These are phyloP conservation scores for Colletotrichum australisinense DNA, from an alignment of 2,329 filamentous ascomycete genomes.

Conservation along the genomic window DNA sequence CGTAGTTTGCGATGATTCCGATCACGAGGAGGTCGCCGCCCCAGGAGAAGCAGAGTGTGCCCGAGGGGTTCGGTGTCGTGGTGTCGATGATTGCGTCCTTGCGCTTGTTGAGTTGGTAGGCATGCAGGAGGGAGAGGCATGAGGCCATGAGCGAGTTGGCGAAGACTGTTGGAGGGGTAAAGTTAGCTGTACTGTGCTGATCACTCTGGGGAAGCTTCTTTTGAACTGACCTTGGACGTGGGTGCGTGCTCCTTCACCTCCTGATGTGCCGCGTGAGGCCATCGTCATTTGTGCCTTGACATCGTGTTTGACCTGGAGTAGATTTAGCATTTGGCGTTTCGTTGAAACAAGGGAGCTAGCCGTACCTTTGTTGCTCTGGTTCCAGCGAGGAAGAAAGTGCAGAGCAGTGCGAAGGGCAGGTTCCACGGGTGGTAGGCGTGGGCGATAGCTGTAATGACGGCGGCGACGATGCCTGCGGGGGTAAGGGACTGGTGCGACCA, in stretches of 20 bases:
- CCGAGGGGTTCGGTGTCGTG: slow-evolving; percentile 44
- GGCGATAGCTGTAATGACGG: slow-evolving; percentile 46
- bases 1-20: slow-evolving; percentile 85
- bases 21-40: slow-evolving; percentile 71
- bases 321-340: slow-evolving; percentile 19
- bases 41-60: slow-evolving; percentile 68
- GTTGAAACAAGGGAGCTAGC: neutral
- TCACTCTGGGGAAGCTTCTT: neutral
- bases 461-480: slow-evolving; percentile 41
- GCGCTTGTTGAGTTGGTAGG: slow-evolving; percentile 67
- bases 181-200: neutral
- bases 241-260: slow-evolving; percentile 85
- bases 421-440: slow-evolving; percentile 96
- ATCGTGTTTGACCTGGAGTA: slow-evolving; percentile 80
- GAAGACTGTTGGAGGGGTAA: slow-evolving; percentile 64
- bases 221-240: slow-evolving; percentile 77
- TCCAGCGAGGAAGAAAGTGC: slow-evolving; percentile 88
- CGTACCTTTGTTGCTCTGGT: slow-evolving; percentile 84
- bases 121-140: slow-evolving; percentile 69
- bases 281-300: slow-evolving; percentile 86
- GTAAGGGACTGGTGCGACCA: slow-evolving; percentile 77
- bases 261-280: slow-evolving; percentile 76
- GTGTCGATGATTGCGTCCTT: slow-evolving; percentile 51
- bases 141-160: slow-evolving; percentile 88
- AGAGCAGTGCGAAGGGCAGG: slow-evolving; percentile 86